Evolutionary conservation across 371 early-diverging fungal genomes (phyloP).

Genomic region (Phascolomyces articulosus): DNA sequence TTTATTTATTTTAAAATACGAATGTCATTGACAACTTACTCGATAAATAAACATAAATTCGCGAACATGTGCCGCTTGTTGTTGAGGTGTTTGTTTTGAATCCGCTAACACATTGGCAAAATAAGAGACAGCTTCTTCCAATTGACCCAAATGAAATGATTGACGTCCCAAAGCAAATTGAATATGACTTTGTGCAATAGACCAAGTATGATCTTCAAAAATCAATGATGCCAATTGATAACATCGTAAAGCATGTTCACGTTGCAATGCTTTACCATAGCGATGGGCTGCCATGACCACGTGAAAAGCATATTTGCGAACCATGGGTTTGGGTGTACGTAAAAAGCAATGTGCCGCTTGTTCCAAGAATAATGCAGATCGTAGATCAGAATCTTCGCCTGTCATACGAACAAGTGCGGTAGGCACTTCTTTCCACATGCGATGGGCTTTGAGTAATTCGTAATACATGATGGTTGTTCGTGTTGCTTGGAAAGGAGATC

Average conservation of each 20-base stretch:
- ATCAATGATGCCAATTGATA: conserved; percentile 68
- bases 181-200: conserved; percentile 83
- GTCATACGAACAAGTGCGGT: conserved; percentile 72
- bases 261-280: conserved; percentile 67
- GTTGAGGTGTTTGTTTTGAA: conserved; percentile 65
- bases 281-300: conserved; percentile 86
- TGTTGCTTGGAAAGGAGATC: conserved; percentile 68
- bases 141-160: conserved; percentile 60
- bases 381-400: conserved; percentile 74
- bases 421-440: conserved; percentile 75
- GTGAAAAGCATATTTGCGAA: conserved; percentile 88
- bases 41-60: conserved; percentile 82
- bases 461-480: conserved; percentile 80
- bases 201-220: conserved; percentile 74
- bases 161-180: conserved; percentile 87
- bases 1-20: too few species aligned
- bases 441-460: conserved; percentile 74
- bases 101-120: conserved; percentile 71
- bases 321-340: conserved; percentile 58
- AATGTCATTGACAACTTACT: too few species aligned
- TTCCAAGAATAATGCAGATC: conserved; percentile 83
- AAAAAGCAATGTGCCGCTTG: conserved; percentile 87
- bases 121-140: conserved; percentile 60
- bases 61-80: conserved; percentile 73
- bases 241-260: conserved; percentile 77